Evolutionary conservation across 2,329 filamentous ascomycete species (phyloP), one percentile per base, ranked within the genome.

Genomic region (Cryphonectria nitschkei): DNA sequence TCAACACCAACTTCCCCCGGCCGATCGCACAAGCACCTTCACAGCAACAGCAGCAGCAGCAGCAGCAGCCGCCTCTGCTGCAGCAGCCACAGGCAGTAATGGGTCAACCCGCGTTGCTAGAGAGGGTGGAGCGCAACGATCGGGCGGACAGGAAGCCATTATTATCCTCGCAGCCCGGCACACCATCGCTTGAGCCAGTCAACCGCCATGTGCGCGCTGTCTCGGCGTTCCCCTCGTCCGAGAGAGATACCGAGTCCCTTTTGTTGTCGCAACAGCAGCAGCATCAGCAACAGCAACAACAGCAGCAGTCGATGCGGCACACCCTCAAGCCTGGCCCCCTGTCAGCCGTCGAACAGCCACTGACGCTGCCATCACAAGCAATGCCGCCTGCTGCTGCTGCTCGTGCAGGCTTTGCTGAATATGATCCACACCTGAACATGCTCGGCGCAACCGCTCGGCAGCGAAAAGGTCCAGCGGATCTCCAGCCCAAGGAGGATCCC

Each of bases 241-340:
- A 72, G 26, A 68, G 70, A 26, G 73, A 74, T 26, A 34, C 68
- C 16, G 73, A 74, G 22, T 11, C 63, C 29, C 63, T 72, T 39
- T 16, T 68, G n/a, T 58, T 73, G 60, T 73, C 76, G 14, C 80
- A 82, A 22, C 46, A 50, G 7, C 46, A 50, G 37, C 37, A 39
- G 56, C 74, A 77, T 13, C 80, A 82, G 22, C 46, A 50, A 22
- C 46, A 50, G 56, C 78, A 72, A 54, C 80, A 82, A 56, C 78
- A 72, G 54, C 80, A 82, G 54, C 78, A 72, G 54, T 58, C 81
- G 52, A 78, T 82, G 19, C 81, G 82, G 3, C 77, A 83, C 61
- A 79, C 82, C 3, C 82, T 83, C 66, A 84, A 84, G 75, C 75
- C 79, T 5, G 75, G 76, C 19, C 74, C 80, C 3, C 71, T 75